A percentile compares a stretch with the other conserved stretches of the same genome.
phyloP scores from a whole-genome alignment of 352 stramenopile genomes.

The Hyaloperonospora arabidopsidis region DNA sequence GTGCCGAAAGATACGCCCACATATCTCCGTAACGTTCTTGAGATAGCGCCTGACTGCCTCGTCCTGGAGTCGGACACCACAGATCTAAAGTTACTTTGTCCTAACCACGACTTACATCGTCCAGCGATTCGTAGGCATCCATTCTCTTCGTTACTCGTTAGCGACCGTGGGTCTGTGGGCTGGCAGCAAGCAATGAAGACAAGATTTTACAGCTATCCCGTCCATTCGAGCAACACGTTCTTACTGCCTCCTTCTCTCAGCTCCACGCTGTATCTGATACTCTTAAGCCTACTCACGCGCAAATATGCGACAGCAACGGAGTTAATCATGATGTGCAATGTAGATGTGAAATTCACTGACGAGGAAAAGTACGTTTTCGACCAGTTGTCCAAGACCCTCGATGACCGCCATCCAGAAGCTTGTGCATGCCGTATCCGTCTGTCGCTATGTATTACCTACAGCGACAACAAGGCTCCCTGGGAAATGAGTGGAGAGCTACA shows the following conservation, averaged over 20 bases:
- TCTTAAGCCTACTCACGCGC: constrained; percentile 93
- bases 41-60: constrained; percentile 53
- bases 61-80: constrained; percentile 71
- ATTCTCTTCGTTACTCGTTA: constrained; percentile 71
- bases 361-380: constrained; percentile 97
- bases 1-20: constrained; percentile 28
- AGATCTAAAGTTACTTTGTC: constrained; percentile 69
- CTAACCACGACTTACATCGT: constrained; percentile 80
- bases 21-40: constrained; percentile 44
- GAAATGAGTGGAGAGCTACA: constrained; percentile 67
- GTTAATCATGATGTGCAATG: constrained; percentile 93
- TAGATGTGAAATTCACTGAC: constrained; percentile 91
- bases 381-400: constrained; percentile 90
- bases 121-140: constrained; percentile 65
- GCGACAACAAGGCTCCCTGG: constrained; percentile 87
- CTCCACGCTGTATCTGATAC: constrained; percentile 96
- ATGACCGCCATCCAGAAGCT: constrained; percentile 93
- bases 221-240: constrained; percentile 94
- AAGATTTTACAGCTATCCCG: constrained; percentile 96
- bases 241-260: constrained; percentile 93
- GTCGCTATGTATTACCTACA: constrained; percentile 85
- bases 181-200: constrained; percentile 88
- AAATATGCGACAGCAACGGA: constrained; percentile 94
- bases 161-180: constrained; percentile 62
- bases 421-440: constrained; percentile 91